Conservation (phyloP, 1,284 basidiomycete genomes). For the Leccinum solheimii region DNA sequence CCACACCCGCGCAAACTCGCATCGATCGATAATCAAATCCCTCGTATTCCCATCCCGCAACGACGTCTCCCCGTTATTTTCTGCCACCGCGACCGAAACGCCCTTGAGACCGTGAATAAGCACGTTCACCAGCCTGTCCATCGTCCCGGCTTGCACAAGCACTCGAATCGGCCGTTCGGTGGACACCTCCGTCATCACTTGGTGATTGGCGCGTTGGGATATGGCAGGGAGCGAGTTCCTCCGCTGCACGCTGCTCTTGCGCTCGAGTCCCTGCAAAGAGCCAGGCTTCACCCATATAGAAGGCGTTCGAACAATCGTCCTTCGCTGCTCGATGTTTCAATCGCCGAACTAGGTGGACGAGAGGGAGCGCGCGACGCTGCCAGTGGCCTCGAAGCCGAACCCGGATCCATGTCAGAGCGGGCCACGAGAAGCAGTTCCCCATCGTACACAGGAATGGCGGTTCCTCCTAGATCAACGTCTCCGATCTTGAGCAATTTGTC, state of each 20-base stretch:
- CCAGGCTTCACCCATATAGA: slow-evolving; percentile 77
- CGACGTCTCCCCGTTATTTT: slow-evolving; percentile 81
- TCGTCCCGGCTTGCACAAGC: slow-evolving; percentile 72
- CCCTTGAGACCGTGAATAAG: slow-evolving; percentile 76
- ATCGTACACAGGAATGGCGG: slow-evolving; percentile 68
- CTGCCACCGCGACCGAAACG: slow-evolving; percentile 73
- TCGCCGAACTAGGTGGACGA: slow-evolving; percentile 60
- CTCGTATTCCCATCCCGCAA: slow-evolving; percentile 67
- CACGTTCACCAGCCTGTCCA: slow-evolving; percentile 70
- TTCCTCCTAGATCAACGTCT: slow-evolving; percentile 59
- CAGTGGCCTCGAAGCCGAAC: slow-evolving; percentile 46
- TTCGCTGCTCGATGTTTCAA: slow-evolving; percentile 41
- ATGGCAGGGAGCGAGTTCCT: slow-evolving; percentile 76
- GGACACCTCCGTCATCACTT: slow-evolving; percentile 55
- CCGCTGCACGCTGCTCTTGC: slow-evolving; percentile 69
- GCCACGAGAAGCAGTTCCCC: slow-evolving; percentile 72
- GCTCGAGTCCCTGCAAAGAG: slow-evolving; percentile 62
- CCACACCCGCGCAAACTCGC: slow-evolving; percentile 72
- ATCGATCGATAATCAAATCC: slow-evolving; percentile 67
- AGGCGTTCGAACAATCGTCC: slow-evolving; percentile 54
- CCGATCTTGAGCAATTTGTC: slow-evolving; percentile 37
- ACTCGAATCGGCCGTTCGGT: slow-evolving; percentile 71
- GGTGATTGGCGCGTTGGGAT: slow-evolving; percentile 56
- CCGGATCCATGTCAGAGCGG: slow-evolving; percentile 45
- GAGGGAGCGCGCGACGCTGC: slow-evolving; percentile 58